These are phyloP conservation scores for Sarocladium brachiariae DNA, from an alignment of 2,329 filamentous ascomycete species.

Conservation along the genomic window DNA sequence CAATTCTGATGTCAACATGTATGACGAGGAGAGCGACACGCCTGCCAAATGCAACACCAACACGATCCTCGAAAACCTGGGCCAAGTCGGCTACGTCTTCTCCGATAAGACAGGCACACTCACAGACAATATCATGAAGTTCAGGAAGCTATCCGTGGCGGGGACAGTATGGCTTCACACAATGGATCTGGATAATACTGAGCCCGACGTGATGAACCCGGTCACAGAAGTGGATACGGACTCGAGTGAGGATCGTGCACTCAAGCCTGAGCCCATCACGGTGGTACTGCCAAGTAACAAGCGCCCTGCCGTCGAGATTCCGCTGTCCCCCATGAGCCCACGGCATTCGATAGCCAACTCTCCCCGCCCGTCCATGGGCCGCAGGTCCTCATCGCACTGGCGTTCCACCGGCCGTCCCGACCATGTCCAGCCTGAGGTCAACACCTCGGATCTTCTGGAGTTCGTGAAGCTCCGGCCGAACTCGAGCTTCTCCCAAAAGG, in stretches of 20 bases:
- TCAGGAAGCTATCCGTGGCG: slow-evolving; percentile 84
- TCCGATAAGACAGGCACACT: slow-evolving; percentile 93
- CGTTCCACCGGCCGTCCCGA: slow-evolving; percentile 41
- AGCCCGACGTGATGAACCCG: slow-evolving; percentile 15
- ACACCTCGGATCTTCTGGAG: slow-evolving; percentile 67
- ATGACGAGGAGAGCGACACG: slow-evolving; percentile 75
- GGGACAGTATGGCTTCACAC: slow-evolving; percentile 87
- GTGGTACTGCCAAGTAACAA: slow-evolving; percentile 26
- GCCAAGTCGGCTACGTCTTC: slow-evolving; percentile 84
- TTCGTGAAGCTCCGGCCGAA: slow-evolving; percentile 71
- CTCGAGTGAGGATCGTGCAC: slow-evolving; percentile 15
- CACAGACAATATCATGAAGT: slow-evolving; percentile 93
- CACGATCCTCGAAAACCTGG: slow-evolving; percentile 89
- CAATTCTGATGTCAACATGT: slow-evolving; percentile 82
- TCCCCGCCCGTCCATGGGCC: slow-evolving; percentile 23
- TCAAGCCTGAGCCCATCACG: slow-evolving; percentile 21
- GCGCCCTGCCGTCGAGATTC: slow-evolving; percentile 14
- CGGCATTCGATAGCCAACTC: background rate
- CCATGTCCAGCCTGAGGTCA: slow-evolving; percentile 48
- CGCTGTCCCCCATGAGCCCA: slow-evolving; percentile 22
- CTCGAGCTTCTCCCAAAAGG: slow-evolving; percentile 70
- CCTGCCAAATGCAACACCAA: slow-evolving; percentile 87
- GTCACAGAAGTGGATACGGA: slow-evolving; percentile 18
- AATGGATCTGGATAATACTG: slow-evolving; percentile 48
- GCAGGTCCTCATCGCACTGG: slow-evolving; percentile 44